Conservation (phyloP, 2,329 filamentous ascomycete genomes). For the Aspergillus nomiae region DNA sequence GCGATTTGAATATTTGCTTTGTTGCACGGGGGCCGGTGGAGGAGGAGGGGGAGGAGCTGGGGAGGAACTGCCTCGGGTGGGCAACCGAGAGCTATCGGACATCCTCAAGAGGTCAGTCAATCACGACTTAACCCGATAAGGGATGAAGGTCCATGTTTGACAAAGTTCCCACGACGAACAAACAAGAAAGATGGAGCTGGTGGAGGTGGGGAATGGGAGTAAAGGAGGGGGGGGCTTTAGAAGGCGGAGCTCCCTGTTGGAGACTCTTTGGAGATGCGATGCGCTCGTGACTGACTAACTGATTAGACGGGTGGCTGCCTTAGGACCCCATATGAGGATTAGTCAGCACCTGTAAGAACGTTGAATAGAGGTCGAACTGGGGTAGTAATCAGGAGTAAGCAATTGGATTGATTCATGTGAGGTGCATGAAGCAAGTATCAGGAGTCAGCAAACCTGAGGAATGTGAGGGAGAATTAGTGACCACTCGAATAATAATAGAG, state of each 20-base stretch:
- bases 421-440: not conserved
- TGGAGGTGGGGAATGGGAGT: constrained; percentile 1
- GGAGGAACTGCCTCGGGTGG: constrained; percentile 28
- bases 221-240: not conserved
- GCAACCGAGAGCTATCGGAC: constrained; percentile 30
- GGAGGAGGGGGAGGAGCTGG: constrained; percentile 38
- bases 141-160: constrained; percentile 21
- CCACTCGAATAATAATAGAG: constrained; percentile 10
- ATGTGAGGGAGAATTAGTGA: constrained; percentile 5
- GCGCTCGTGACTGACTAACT: not conserved
- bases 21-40: constrained; percentile 38
- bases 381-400: not conserved
- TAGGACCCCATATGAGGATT: not conserved
- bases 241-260: constrained; percentile 1
- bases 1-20: constrained; percentile 44
- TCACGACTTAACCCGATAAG: constrained; percentile 24
- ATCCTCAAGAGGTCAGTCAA: constrained; percentile 25
- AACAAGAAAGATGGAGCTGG: constrained; percentile 4
- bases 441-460: constrained; percentile 3
- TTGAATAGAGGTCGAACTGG: not conserved
- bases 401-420: not conserved
- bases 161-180: constrained; percentile 4
- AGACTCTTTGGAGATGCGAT: not conserved
- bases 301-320: not conserved
- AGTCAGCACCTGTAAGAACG: constrained; percentile 1